Evolutionary conservation across 73 alveolate genomes (phyloP), one percentile per base, ranked within the genome.

Genomic region (Paramecium biaurelia): DNA sequence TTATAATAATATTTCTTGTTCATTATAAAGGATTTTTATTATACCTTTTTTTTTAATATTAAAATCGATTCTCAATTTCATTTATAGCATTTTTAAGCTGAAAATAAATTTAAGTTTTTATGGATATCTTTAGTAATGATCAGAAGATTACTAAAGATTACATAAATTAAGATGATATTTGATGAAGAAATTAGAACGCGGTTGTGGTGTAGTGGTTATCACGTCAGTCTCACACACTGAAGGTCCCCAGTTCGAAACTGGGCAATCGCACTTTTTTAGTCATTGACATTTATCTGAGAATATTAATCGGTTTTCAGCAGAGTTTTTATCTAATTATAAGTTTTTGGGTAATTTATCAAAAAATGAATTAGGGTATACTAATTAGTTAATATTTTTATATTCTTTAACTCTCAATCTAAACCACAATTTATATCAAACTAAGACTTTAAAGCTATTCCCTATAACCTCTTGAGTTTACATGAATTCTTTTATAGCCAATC

Each of bases 1-100:
- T 97, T 97, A 95, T 89, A 97, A 98, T 26, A 92, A 97, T n/a
- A 93, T 92, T 43, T 85, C 93, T 59, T 95, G 97, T 70, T 96
- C 95, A 58, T 95, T 74, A 76, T 96, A 68, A 53, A 53, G 68
- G 68, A 53, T 53, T 53, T 53, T 53, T 53, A 4, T 18, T 1
- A 18, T n/a, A 53, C 18, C 30, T 18, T 94, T 98, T 18, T 94
- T 98, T 98, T 57, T 43, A 8, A 98, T 95, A 1, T 92, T 92
- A 43, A 95, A 98, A 35, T 76, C 85, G 1, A 47, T 47, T 47
- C 58, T 47, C 21, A 47, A 47, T 37, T 95, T 95, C 86, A n/a
- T 93, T 98, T 59, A 97, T 92, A 23, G 4, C 35, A 70, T 30
- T 11, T 32, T 30, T 30, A 70, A 7, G 14, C 18, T 89, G 93